Evolutionary conservation across 1,139 yeast genomes (phyloP), one percentile per base, ranked within the genome.

Genomic region (Candida sojae): DNA sequence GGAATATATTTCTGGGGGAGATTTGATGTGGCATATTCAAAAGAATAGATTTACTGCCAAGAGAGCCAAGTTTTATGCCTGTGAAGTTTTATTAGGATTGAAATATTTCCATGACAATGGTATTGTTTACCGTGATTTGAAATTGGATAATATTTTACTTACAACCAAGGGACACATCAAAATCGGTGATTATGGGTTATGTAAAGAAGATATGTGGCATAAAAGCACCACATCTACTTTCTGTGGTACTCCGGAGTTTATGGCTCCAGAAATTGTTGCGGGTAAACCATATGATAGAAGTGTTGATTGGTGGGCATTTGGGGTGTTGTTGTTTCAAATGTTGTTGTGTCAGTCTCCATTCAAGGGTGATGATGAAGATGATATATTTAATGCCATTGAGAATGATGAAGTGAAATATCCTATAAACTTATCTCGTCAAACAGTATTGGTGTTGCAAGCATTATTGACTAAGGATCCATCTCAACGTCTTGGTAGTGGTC

Each of bases 251-350:
- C 99, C 99, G 0, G 99, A 93, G 66, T 90, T 93, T 60, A 93
- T 93, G 97, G 99, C 99, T 1, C 99, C 99, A 0, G 99, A 93
- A 68, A 92, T 93, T 58, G 78, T 95, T 61, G 84, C 89, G 49
- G 98, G 95, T 48, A 96, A 91, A 66, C 87, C 86, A 52, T 93
- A 93, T 62, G 95, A 91, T 45, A 83, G 96, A 59, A 88, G 95
- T 42, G 99, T 93, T 47, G 99, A 93, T 69, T 95, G 99, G 99
- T 93, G 99, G 99, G 98, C 99, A 0, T 90, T 92, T 75, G 99
- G 99, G 47, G 98, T 95, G 33, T 76, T 93, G 55, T 75, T 95
- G 53, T 93, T 92, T 70, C 99, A 93, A 69, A 93, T 93, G 99
- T 77, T 93, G 50, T 77, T 93, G 52, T 95, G 97, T 47, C 96